Conservation (phyloP, 108 stramenopile genomes). For the Pseudonitzschia pungens region DNA sequence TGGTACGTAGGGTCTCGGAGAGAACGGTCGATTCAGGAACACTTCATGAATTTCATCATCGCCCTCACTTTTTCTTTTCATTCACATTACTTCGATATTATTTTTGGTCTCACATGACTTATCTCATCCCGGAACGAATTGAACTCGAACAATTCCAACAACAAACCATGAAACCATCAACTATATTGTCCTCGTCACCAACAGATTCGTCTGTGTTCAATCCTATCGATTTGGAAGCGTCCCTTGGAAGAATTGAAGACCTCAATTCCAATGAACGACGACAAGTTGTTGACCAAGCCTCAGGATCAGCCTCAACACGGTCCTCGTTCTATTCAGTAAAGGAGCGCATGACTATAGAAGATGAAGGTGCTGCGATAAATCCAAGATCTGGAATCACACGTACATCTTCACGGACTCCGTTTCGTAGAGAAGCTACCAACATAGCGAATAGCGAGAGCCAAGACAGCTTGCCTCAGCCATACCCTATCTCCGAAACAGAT, state of each 20-base stretch:
- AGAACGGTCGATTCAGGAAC: not conserved
- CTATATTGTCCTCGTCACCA: not conserved
- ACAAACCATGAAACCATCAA: constrained; percentile 1
- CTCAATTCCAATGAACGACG: not conserved
- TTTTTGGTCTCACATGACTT: no score
- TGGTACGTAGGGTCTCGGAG: not conserved
- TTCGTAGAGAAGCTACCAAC: not conserved
- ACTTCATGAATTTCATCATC: not conserved
- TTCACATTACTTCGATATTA: not conserved
- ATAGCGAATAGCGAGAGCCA: not conserved
- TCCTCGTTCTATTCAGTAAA: not conserved
- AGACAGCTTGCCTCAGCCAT: constrained; percentile 3
- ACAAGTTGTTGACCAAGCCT: not conserved
- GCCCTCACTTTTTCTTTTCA: constrained; percentile 1
- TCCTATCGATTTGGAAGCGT: constrained; percentile 29
- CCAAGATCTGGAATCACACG: not conserved
- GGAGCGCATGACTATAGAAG: not conserved
- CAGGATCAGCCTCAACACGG: not conserved
- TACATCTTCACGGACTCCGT: constrained; percentile 11
- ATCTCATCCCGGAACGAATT: no score
- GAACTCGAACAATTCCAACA: no score
- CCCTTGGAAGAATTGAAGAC: constrained; percentile 35
- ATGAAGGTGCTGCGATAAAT: not conserved
- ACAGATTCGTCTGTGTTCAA: not conserved
- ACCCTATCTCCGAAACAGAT: constrained; percentile 28